A percentile compares a stretch with the other conserved stretches of the same genome.
phyloP scores from a whole-genome alignment of 495 filamentous ascomycete genomes.

The Trichoderma reesei region DNA sequence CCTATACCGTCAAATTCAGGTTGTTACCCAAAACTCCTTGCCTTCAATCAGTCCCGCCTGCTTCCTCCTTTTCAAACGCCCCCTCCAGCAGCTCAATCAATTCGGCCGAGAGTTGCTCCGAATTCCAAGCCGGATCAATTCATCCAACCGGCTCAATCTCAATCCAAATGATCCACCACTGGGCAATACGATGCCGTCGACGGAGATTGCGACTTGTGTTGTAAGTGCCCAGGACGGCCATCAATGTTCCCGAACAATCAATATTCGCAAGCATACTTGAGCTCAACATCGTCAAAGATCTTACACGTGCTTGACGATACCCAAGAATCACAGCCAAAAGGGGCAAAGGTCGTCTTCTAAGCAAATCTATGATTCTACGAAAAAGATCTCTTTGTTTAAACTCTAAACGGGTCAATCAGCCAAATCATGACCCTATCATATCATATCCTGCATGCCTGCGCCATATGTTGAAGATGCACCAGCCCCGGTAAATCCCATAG shows the following conservation, averaged over 20 bases:
- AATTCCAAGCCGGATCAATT: slow-evolving; percentile 3
- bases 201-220: too few relatives aligned
- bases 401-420: background rate
- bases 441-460: background rate
- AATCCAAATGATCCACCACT: too few relatives aligned
- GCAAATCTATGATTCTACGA: background rate
- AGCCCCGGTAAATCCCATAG: background rate
- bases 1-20: too few relatives aligned
- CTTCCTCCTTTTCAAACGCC: background rate
- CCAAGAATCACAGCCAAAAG: too few relatives aligned
- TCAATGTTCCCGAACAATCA: too few relatives aligned
- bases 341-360: background rate
- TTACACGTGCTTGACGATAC: too few relatives aligned
- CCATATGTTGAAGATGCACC: slow-evolving; percentile 9
- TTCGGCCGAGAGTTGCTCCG: background rate
- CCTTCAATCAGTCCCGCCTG: background rate
- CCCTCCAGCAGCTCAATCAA: background rate
- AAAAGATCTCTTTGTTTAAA: background rate
- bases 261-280: too few relatives aligned
- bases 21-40: too few relatives aligned
- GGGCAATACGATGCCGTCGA: too few relatives aligned
- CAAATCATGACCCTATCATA: background rate
- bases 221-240: too few relatives aligned
- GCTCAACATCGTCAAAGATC: too few relatives aligned
- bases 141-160: slow-evolving; percentile 6